These are phyloP conservation scores for Mycena chlorophos DNA, from an alignment of 768 basidiomycete genomes.

Conservation along the genomic window DNA sequence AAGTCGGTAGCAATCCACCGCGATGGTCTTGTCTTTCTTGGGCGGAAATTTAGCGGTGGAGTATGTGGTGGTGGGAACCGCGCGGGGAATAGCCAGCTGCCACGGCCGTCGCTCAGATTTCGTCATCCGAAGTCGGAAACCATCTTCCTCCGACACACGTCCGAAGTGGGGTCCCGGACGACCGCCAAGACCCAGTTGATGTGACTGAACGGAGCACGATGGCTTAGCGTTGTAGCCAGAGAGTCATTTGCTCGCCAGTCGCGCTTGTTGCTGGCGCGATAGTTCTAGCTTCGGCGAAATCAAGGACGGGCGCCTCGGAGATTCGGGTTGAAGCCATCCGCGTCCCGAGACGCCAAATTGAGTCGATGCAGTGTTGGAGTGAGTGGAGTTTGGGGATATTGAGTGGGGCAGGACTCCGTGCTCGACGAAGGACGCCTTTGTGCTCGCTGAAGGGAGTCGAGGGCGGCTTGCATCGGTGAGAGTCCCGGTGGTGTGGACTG, in stretches of 20 bases:
- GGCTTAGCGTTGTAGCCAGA: slow-evolving; percentile 31
- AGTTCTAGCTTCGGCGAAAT: slow-evolving; percentile 36
- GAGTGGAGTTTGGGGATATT: slow-evolving; percentile 37
- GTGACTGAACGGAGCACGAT: background rate
- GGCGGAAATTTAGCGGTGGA: slow-evolving; percentile 6
- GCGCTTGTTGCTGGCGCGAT: slow-evolving; percentile 23
- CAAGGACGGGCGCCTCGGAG: slow-evolving; percentile 37
- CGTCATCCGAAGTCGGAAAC: background rate
- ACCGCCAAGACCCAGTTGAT: background rate
- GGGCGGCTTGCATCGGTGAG: slow-evolving; percentile 24
- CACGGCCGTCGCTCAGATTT: background rate
- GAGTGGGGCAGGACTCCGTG: slow-evolving; percentile 23
- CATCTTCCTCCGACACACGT: background rate
- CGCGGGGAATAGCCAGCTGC: background rate
- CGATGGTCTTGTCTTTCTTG: background rate
- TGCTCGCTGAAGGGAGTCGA: slow-evolving; percentile 25
- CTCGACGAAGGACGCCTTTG: slow-evolving; percentile 26
- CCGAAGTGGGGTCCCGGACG: background rate
- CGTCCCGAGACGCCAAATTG: slow-evolving; percentile 25
- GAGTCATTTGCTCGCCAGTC: slow-evolving; percentile 36
- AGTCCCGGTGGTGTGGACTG: slow-evolving; percentile 21
- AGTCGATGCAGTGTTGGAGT: slow-evolving; percentile 26
- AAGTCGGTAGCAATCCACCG: background rate
- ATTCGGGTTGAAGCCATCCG: slow-evolving; percentile 32
- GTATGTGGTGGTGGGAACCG: background rate